Evolutionary conservation across 208 protist species (phyloP).

Genomic region (Leptomonas seymouri): DNA sequence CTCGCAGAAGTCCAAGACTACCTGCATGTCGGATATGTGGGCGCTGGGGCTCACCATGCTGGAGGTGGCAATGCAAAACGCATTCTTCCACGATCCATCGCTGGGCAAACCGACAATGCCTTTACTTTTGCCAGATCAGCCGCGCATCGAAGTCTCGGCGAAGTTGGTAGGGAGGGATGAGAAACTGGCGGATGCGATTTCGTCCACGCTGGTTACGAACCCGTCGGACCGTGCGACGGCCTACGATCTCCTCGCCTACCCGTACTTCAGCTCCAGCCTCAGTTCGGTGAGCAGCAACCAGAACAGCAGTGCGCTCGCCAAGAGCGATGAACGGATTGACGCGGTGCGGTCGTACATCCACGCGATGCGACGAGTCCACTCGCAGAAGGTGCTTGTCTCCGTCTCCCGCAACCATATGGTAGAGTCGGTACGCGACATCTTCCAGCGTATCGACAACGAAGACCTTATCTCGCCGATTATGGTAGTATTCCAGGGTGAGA

Average conservation of each 20-base stretch:
- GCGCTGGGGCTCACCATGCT: slow-evolving; percentile 61
- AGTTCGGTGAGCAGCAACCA: slow-evolving; percentile 20
- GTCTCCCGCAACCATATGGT: slow-evolving; percentile 69
- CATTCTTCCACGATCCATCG: slow-evolving; percentile 42
- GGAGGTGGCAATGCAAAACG: slow-evolving; percentile 59
- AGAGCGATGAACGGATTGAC: slow-evolving; percentile 64
- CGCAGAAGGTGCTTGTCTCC: slow-evolving; percentile 56
- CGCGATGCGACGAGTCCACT: slow-evolving; percentile 39
- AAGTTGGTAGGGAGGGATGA: slow-evolving; percentile 59
- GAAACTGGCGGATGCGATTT: slow-evolving; percentile 58
- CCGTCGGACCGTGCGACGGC: slow-evolving; percentile 36
- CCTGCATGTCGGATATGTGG: slow-evolving; percentile 63
- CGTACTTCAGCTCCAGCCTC: slow-evolving; percentile 61
- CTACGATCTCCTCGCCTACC: slow-evolving; percentile 60
- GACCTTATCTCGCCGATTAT: slow-evolving; percentile 59
- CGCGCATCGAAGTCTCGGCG: slow-evolving; percentile 43
- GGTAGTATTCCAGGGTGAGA: slow-evolving; percentile 78
- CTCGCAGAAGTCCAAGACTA: slow-evolving; percentile 22
- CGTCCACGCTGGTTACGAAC: slow-evolving; percentile 40
- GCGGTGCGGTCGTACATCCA: slow-evolving; percentile 69
- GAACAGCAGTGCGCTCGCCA: slow-evolving; percentile 35
- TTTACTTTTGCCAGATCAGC: slow-evolving; percentile 32
- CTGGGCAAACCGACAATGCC: slow-evolving; percentile 39
- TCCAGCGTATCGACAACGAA: slow-evolving; percentile 41
- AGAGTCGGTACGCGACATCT: slow-evolving; percentile 59